Percentiles rank a stretch among this genome's conserved stretches.
Evolutionary conservation across 805 yeast species (phyloP).

Genomic region (Candida odintsovae): DNA sequence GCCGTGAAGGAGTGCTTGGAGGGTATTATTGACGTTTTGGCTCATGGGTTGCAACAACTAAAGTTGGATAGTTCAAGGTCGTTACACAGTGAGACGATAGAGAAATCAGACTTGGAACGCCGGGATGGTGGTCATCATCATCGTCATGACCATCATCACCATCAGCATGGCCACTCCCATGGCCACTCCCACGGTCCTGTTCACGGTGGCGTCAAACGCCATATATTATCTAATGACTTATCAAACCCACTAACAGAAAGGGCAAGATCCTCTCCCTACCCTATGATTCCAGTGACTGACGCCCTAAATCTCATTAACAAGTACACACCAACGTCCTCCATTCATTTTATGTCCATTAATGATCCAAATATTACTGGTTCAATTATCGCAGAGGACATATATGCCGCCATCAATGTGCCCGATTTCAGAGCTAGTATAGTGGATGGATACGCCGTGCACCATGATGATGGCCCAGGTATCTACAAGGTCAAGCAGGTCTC

Average conservation of each 20-base stretch:
- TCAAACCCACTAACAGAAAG: conserved; percentile 34
- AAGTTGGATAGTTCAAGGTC: conserved; percentile 32
- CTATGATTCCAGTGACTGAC: conserved; percentile 36
- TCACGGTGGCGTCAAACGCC: conserved; percentile 30
- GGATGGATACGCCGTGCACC: conserved; percentile 48
- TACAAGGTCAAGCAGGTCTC: conserved; percentile 36
- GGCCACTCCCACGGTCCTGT: conserved; percentile 10
- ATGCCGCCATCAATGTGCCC: conserved; percentile 37
- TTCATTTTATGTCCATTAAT: conserved; percentile 21
- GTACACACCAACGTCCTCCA: conserved; percentile 27
- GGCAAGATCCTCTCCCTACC: conserved; percentile 43
- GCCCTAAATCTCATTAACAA: conserved; percentile 32
- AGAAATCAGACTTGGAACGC: conserved; percentile 10
- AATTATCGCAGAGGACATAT: conserved; percentile 37
- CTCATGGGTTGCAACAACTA: conserved; percentile 39
- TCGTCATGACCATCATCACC: conserved; percentile 11
- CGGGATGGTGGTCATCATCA: background rate
- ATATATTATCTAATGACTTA: conserved; percentile 31
- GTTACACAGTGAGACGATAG: conserved; percentile 27
- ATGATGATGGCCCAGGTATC: conserved; percentile 39
- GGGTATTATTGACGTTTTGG: conserved; percentile 31
- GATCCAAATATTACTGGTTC: conserved; percentile 31
- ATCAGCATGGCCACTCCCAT: conserved; percentile 1
- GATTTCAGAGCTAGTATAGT: conserved; percentile 49
- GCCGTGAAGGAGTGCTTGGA: conserved; percentile 40